phyloP scores from a whole-genome alignment of 2,329 filamentous ascomycete genomes.

The Drechslerella dactyloides region DNA sequence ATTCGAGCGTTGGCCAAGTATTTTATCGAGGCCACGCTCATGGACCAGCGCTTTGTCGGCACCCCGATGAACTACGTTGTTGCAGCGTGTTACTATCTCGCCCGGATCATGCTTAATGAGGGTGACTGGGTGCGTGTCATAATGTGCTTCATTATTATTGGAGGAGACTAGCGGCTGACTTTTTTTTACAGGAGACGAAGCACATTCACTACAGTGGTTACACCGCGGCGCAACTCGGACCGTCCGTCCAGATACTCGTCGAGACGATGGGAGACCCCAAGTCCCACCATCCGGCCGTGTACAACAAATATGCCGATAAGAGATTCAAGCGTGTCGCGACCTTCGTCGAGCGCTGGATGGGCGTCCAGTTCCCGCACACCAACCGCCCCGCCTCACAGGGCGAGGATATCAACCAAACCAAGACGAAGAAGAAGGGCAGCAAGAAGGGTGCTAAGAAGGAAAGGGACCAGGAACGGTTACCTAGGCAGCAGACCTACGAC shows the following conservation, averaged over 20 bases:
- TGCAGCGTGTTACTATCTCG: conserved; percentile 89
- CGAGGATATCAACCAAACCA: neutral
- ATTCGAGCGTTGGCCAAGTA: conserved; percentile 96
- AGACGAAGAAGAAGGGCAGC: neutral
- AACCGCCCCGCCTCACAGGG: neutral
- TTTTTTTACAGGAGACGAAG: conserved; percentile 68
- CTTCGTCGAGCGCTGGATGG: conserved; percentile 78
- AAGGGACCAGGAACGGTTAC: neutral
- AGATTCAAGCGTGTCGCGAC: conserved; percentile 83
- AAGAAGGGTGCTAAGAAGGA: neutral
- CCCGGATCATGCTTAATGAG: conserved; percentile 85
- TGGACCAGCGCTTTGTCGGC: conserved; percentile 96
- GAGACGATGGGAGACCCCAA: conserved; percentile 84
- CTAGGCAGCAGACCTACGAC: no score
- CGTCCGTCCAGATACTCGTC: conserved; percentile 76
- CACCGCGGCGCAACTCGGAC: conserved; percentile 81
- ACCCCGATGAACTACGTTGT: conserved; percentile 88
- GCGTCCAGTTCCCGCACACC: conserved; percentile 49
- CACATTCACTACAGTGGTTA: conserved; percentile 95
- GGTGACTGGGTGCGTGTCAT: conserved; percentile 80
- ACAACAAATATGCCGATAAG: conserved; percentile 87
- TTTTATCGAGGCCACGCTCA: conserved; percentile 93
- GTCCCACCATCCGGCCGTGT: conserved; percentile 84
- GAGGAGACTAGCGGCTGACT: conserved; percentile 3
- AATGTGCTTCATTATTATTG: neutral